Percentiles rank a stretch among this genome's conserved stretches.
phyloP scores from a whole-genome alignment of 179 eudicot species.

The Corrigiola litoralis region DNA sequence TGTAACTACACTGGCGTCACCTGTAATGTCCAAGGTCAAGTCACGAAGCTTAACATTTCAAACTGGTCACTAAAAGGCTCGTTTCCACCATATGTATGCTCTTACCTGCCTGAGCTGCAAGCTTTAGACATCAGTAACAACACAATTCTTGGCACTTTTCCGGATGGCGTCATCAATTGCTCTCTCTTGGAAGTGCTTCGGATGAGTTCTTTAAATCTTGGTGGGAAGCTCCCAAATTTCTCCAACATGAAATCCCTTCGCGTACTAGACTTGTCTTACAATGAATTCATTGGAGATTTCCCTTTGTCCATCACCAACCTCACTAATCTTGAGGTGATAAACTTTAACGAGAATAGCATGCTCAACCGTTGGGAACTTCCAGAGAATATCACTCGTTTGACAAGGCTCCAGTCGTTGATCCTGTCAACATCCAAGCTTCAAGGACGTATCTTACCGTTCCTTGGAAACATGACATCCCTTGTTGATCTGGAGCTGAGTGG shows the following conservation, averaged over 20 bases:
- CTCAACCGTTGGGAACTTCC: slow-evolving; percentile 68
- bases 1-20: slow-evolving; percentile 67
- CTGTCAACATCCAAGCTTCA: slow-evolving; percentile 49
- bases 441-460: slow-evolving; percentile 51
- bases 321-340: slow-evolving; percentile 53
- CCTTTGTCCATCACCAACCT: slow-evolving; percentile 72
- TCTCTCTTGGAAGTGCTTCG: slow-evolving; percentile 58
- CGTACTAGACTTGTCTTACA: slow-evolving; percentile 58
- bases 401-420: slow-evolving; percentile 43
- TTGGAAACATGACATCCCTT: slow-evolving; percentile 72
- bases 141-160: slow-evolving; percentile 50
- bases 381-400: slow-evolving; percentile 39
- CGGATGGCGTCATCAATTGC: slow-evolving; percentile 61
- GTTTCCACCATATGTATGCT: slow-evolving; percentile 63
- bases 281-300: slow-evolving; percentile 56
- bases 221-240: slow-evolving; percentile 69
- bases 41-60: slow-evolving; percentile 47
- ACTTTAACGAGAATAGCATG: slow-evolving; percentile 58
- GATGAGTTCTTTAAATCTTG: slow-evolving; percentile 42
- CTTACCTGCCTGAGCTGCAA: slow-evolving; percentile 59
- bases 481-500: slow-evolving; percentile 76
- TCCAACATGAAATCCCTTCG: slow-evolving; percentile 44
- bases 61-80: slow-evolving; percentile 59
- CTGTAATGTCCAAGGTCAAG: slow-evolving; percentile 49
- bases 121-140: slow-evolving; percentile 53